Evolutionary conservation across 176 grass and related monocot species (phyloP), one percentile per base, ranked within the genome.

Genomic region (Ensete ventricosum): DNA sequence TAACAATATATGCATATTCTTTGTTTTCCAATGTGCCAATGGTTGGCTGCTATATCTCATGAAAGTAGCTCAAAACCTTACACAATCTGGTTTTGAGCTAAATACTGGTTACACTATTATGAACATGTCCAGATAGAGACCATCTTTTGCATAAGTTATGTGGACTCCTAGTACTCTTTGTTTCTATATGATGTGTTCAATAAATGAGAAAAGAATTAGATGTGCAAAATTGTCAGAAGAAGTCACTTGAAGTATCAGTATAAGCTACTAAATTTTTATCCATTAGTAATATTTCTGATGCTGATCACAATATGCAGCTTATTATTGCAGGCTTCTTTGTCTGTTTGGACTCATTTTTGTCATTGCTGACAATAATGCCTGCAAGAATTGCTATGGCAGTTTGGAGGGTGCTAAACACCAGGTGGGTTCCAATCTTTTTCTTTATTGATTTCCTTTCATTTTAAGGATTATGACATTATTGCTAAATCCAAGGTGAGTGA

Each of bases 291-390:
- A 53, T 20, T 9, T 77, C 75, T 77, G 73, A 76, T 76, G 55
- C 34, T 76, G 73, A 76, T 76, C 17, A 76, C 55, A 64, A 62
- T 51, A 17, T 76, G 74, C 74, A 76, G 74, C 57, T 76, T 76
- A 76, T 76, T 62, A 50, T 76, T 76, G 74, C 74, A 76, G 74
- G 74, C 34, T 63, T 76, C 55, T 76, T 76, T 50, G 73, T 76
- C 7, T 76, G 73, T 48, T 52, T 77, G 75, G 75, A 77, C 6
- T 77, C 75, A 22, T 77, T 77, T 65, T 59, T 77, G 49, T 77
- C 75, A 9, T 64, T 77, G 75, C 59, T 77, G 43, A 77, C 75
- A 52, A 77, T 77, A 50, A 77, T 77, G 75, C 75, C 75, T 52
- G 75, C 75, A 9, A 77, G 60, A 53, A 77, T 77, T 65, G 34